These are phyloP conservation scores for Podospora bellae-mahoneyi DNA, from an alignment of 495 filamentous ascomycete species.

Conservation along the genomic window DNA sequence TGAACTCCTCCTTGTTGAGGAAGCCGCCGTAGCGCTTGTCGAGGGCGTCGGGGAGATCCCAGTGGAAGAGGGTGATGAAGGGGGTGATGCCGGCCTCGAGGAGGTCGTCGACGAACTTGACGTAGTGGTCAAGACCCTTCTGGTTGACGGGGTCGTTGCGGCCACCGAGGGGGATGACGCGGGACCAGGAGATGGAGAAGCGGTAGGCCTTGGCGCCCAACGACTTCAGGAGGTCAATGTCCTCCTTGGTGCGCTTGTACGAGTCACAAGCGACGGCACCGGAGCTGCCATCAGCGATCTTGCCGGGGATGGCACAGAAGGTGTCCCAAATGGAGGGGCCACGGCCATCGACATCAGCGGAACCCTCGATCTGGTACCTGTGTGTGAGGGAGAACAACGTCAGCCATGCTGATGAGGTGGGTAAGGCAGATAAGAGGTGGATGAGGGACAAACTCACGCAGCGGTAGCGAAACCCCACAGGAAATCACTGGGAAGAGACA, in stretches of 20 bases:
- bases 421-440: neutral
- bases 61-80: slow-evolving; percentile 63
- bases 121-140: slow-evolving; percentile 56
- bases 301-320: slow-evolving; percentile 69
- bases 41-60: slow-evolving; percentile 59
- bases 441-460: slow-evolving; percentile 47
- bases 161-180: slow-evolving; percentile 65
- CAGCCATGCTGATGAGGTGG: neutral
- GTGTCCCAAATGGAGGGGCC: slow-evolving; percentile 75
- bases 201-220: slow-evolving; percentile 64
- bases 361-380: slow-evolving; percentile 78
- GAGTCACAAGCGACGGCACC: slow-evolving; percentile 73
- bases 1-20: slow-evolving; percentile 57
- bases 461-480: slow-evolving; percentile 82
- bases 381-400: neutral
- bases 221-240: slow-evolving; percentile 67
- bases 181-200: slow-evolving; percentile 73
- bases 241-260: slow-evolving; percentile 68
- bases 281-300: slow-evolving; percentile 67
- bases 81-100: slow-evolving; percentile 56
- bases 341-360: slow-evolving; percentile 62
- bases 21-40: slow-evolving; percentile 61
- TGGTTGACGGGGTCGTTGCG: slow-evolving; percentile 61
- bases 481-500: slow-evolving; percentile 68
- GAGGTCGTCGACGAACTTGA: slow-evolving; percentile 59